Conservation (phyloP, 2,329 filamentous ascomycete species). For the Trichoderma cornu-damae region DNA sequence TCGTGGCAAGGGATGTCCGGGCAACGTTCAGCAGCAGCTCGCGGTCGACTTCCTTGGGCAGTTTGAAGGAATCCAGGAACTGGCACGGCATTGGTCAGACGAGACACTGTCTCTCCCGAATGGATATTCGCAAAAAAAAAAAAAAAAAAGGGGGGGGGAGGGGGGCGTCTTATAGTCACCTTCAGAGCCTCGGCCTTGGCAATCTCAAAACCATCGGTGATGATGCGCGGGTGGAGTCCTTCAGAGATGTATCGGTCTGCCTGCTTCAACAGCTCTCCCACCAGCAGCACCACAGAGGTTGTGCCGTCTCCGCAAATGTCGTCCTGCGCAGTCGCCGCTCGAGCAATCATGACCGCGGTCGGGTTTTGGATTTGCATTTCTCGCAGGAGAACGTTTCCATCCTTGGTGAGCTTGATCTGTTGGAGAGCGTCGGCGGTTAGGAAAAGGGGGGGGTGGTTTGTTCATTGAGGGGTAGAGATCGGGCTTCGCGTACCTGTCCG, state of each 20-base stretch:
- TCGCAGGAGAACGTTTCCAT: constrained; percentile 79
- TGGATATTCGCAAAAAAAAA: constrained; percentile 18
- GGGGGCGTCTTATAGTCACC: constrained; percentile 41
- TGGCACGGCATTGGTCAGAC: constrained; percentile 37
- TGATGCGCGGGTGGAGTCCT: constrained; percentile 92
- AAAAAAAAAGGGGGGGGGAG: too few species aligned
- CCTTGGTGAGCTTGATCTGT: constrained; percentile 97
- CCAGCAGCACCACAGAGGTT: constrained; percentile 89
- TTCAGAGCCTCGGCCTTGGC: constrained; percentile 90
- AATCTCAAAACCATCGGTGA: constrained; percentile 96
- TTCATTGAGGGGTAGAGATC: constrained; percentile 27
- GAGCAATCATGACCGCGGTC: constrained; percentile 79
- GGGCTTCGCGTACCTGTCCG: constrained; percentile 51
- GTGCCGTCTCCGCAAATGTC: constrained; percentile 98
- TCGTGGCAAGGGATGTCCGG: constrained; percentile 89
- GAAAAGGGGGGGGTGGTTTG: constrained; percentile 26
- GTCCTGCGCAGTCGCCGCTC: constrained; percentile 92
- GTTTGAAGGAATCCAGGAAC: constrained; percentile 94
- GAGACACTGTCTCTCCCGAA: constrained; percentile 19
- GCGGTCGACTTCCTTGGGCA: constrained; percentile 80
- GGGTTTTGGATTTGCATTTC: constrained; percentile 97
- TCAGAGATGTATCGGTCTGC: constrained; percentile 94
- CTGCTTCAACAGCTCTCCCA: constrained; percentile 96
- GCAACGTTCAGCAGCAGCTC: constrained; percentile 92
- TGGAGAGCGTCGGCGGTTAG: constrained; percentile 24